Evolutionary conservation across 202 grass and related monocot species (phyloP), one percentile per base, ranked within the genome.

Genomic region (Schoenoplectus triqueter): DNA sequence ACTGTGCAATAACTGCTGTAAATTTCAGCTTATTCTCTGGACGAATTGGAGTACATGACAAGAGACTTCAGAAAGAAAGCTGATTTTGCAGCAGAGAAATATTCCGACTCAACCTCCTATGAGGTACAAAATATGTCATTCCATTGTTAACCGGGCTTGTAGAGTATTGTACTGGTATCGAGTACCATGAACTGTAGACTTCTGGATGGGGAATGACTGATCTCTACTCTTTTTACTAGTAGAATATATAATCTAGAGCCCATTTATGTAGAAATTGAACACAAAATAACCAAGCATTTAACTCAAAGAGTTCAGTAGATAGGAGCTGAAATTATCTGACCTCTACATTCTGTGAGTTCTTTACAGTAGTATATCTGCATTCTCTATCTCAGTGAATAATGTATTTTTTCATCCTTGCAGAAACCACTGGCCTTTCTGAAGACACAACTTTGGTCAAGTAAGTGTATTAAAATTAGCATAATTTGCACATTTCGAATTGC

Each of bases 11-110:
- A 54, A 19, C 4, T 57, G 69, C 69, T 74, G 42, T 22, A 71
- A 63, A 49, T 5, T 64, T 73, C 51, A 99, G 96, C 90, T 83
- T 99, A 94, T 84, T 87, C 90, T 42, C 22, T 91, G 44, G 90
- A 95, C 41, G 91, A 99, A 82, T 78, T 99, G 65, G 87, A 99
- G 78, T 73, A 95, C 76, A 92, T 83, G 88, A 92, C 96, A 9
- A 85, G 56, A 60, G 84, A 90, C 80, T 87, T 94, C 13, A 85
- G 87, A 68, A 92, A 91, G 64, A 91, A 69, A 67, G 69, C 90
- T 20, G 88, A 87, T 73, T 56, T 17, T 17, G 63, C 87, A 50
- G 79, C 81, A 44, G 71, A 54, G 5, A 80, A 91, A 49, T 84
- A 88, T 64, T 59, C 82, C 10, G 91, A 93, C 0, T 64, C 80